Evolutionary conservation across 192 early-diverging fungal species (phyloP).

Genomic region (Mortierella antarctica): DNA sequence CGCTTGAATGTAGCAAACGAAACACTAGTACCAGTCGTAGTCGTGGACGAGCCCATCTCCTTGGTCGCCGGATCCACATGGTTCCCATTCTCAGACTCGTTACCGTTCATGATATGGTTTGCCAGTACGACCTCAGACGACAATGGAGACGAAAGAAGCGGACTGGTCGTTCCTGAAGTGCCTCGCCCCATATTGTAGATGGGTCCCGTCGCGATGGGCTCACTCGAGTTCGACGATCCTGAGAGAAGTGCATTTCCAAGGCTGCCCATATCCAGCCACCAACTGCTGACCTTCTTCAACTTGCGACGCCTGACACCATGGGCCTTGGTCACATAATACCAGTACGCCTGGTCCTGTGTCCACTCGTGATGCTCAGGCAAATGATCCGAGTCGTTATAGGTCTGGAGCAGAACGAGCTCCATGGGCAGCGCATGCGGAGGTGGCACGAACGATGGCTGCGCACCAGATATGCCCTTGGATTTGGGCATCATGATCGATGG

Average conservation of each 20-base stretch:
- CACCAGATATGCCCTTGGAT: background rate
- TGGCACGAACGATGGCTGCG: constrained; percentile 20
- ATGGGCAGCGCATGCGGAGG: constrained; percentile 47
- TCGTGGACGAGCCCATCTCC: constrained; percentile 5
- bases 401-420: constrained; percentile 49
- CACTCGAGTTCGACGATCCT: constrained; percentile 18
- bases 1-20: constrained; percentile 10
- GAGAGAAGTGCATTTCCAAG: constrained; percentile 25
- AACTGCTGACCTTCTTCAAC: constrained; percentile 51
- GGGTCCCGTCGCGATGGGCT: constrained; percentile 42
- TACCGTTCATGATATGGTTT: background rate
- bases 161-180: constrained; percentile 16
- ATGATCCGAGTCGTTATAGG: constrained; percentile 52
- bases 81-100: background rate
- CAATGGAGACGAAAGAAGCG: constrained; percentile 18
- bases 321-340: constrained; percentile 51
- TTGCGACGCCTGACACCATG: constrained; percentile 50
- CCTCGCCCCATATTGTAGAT: constrained; percentile 43
- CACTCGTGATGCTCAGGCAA: constrained; percentile 50
- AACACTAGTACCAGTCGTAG: constrained; percentile 7
- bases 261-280: constrained; percentile 47
- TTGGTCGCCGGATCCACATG: constrained; percentile 12
- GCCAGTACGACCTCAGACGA: constrained; percentile 34
- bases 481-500: background rate
- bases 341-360: constrained; percentile 47